Evolutionary conservation across 176 grass and related monocot genomes (phyloP).

Genomic region (Avena atlantica): DNA sequence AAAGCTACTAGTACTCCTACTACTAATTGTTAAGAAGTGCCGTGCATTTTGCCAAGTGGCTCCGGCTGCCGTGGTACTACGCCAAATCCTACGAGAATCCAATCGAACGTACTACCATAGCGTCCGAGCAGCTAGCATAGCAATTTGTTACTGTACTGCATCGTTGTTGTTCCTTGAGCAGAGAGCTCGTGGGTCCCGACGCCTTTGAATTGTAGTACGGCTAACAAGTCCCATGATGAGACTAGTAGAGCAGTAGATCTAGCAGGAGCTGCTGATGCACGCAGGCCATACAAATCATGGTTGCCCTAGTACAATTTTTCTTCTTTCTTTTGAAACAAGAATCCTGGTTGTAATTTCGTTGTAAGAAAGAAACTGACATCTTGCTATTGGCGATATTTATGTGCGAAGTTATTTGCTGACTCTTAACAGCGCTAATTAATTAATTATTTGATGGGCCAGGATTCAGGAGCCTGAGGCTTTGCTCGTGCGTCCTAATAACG

Average conservation of each 20-base stretch:
- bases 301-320: no score
- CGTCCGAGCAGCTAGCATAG: not conserved
- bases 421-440: no score
- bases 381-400: no score
- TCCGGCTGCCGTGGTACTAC: slow-evolving; percentile 16
- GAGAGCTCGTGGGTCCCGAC: not conserved
- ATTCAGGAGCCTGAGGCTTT: no score
- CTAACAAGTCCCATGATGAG: not conserved
- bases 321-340: no score
- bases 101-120: not conserved
- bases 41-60: slow-evolving; percentile 2
- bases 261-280: not conserved
- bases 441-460: no score
- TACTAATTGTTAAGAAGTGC: slow-evolving; percentile 5
- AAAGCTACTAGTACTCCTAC: not conserved
- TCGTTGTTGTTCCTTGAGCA: not conserved
- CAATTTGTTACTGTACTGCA: not conserved
- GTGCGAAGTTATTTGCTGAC: no score
- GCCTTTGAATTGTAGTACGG: not conserved
- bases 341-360: no score
- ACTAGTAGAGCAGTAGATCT: not conserved
- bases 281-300: not conserved
- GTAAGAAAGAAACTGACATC: no score
- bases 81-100: slow-evolving; percentile 4
- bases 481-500: no score